Conservation (phyloP, 257 asterid species). For the Voacanga thouarsii region DNA sequence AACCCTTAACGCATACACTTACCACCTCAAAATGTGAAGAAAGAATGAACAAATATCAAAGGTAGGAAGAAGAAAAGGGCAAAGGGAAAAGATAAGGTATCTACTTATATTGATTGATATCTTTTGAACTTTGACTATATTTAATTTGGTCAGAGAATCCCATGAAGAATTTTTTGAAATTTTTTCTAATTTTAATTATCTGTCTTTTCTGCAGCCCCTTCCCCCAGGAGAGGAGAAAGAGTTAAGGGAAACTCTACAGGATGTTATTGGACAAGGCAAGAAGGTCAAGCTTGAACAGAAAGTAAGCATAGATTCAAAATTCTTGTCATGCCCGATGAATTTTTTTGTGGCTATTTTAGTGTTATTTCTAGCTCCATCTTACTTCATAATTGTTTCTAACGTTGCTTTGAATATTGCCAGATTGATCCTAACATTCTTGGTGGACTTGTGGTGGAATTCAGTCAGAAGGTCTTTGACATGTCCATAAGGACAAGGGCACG, state of each 20-base stretch:
- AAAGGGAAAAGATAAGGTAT: background rate
- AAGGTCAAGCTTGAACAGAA: constrained; percentile 65
- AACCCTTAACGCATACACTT: too few species aligned
- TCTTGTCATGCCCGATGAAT: background rate
- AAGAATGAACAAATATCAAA: too few species aligned
- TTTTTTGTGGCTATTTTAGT: background rate
- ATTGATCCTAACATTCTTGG: constrained; percentile 93
- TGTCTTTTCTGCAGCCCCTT: constrained; percentile 47
- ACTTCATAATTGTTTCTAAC: constrained; percentile 1
- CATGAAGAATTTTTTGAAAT: background rate
- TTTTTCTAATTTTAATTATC: constrained; percentile 11
- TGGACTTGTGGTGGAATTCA: constrained; percentile 79
- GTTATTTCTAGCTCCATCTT: background rate
- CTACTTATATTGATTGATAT: too few species aligned
- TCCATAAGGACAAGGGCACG: constrained; percentile 88
- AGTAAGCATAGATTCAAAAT: constrained; percentile 38
- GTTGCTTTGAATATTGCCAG: constrained; percentile 41
- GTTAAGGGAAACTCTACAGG: constrained; percentile 74
- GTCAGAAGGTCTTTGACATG: constrained; percentile 85
- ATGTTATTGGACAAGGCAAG: constrained; percentile 77
- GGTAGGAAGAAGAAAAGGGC: background rate
- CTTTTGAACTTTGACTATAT: background rate
- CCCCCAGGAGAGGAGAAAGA: constrained; percentile 87
- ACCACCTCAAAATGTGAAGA: too few species aligned
- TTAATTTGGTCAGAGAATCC: background rate